Evolutionary conservation across 2,329 filamentous ascomycete genomes (phyloP), one percentile per base, ranked within the genome.

Genomic region (Knufia fluminis): DNA sequence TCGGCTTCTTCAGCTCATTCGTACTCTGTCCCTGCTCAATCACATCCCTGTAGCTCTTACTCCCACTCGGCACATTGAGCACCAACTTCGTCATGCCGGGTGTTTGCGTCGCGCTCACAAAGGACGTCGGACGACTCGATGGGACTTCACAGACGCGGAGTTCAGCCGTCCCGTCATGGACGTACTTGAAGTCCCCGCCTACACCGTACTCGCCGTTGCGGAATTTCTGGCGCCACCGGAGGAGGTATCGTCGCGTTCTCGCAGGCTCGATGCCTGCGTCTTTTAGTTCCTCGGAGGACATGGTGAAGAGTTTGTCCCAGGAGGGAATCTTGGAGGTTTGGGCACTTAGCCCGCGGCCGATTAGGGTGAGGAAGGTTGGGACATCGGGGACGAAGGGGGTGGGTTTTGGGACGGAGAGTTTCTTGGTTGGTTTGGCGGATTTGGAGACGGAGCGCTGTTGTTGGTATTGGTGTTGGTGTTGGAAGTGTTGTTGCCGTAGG

Each of bases 241-340:
- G 71, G 14, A 98, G 77, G 64, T 97, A 98, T 50, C 83, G 77
- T 54, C 92, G 79, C 57, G 80, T 79, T 39, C 91, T 83, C 16
- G 91, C 78, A 12, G 89, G 88, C 65, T 97, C 91, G 54, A 97
- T 76, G 49, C 92, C 91, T 16, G 92, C 75, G 59, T 91, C 83
- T 57, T 82, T 81, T 57, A 98, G 75, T 68, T 97, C 82, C 39
- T 75, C 66, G 16, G 86, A 88, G 19, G 80, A 82, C 56, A 92
- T 75, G 40, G 82, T 82, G 76, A 97, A 97, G 40, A 98, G 80
- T 4, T 86, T 79, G 47, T 92, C 85, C 92, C 92, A 97, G 9
- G 85, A 83, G 2, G 86, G 81, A 60, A 98, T 87, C 68, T 97
- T 97, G 68, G 79, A 75, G 43, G 85, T 79, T 71, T 96, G 87